A percentile compares a stretch with the other conserved stretches of the same genome.
These are phyloP conservation scores for Aspergillus kassunensis DNA, from an alignment of 495 filamentous ascomycete species.

Conservation along the genomic window DNA sequence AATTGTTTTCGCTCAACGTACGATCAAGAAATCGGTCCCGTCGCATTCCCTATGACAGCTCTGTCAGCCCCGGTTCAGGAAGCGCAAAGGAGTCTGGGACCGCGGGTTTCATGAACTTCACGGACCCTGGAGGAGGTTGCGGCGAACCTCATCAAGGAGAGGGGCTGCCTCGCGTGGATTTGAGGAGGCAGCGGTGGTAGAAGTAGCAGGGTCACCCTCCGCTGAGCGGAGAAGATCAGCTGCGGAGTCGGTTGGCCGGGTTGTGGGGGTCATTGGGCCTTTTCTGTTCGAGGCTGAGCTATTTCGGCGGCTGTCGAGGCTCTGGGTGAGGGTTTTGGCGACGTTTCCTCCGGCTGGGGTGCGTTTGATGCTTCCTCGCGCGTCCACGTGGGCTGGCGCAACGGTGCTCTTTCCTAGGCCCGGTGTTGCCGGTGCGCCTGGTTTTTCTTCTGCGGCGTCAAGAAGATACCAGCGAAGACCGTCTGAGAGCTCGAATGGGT, in stretches of 20 bases:
- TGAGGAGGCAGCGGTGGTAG: slow-evolving; percentile 17
- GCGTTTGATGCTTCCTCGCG: slow-evolving; percentile 65
- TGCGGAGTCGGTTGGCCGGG: slow-evolving; percentile 33
- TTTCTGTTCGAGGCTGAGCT: slow-evolving; percentile 73
- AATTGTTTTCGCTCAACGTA: background rate
- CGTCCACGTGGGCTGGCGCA: slow-evolving; percentile 81
- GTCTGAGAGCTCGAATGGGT: slow-evolving; percentile 95
- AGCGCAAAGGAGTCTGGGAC: slow-evolving; percentile 4
- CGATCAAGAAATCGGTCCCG: slow-evolving; percentile 4
- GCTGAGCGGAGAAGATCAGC: slow-evolving; percentile 35
- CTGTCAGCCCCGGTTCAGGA: slow-evolving; percentile 21
- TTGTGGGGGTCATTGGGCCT: slow-evolving; percentile 37
- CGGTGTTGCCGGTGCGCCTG: slow-evolving; percentile 87
- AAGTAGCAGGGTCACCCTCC: slow-evolving; percentile 25
- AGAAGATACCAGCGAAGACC: slow-evolving; percentile 94
- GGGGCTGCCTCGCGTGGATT: slow-evolving; percentile 34
- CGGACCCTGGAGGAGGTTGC: slow-evolving; percentile 43
- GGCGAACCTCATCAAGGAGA: slow-evolving; percentile 50
- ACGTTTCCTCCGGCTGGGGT: slow-evolving; percentile 52
- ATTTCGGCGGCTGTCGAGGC: slow-evolving; percentile 83
- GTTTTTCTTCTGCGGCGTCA: slow-evolving; percentile 89
- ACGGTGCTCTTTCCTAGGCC: slow-evolving; percentile 87
- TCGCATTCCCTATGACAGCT: slow-evolving; percentile 17
- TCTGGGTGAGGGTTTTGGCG: slow-evolving; percentile 76
- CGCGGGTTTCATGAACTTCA: slow-evolving; percentile 42